phyloP scores from a whole-genome alignment of 768 basidiomycete species.

The Amylocystis lapponica region DNA sequence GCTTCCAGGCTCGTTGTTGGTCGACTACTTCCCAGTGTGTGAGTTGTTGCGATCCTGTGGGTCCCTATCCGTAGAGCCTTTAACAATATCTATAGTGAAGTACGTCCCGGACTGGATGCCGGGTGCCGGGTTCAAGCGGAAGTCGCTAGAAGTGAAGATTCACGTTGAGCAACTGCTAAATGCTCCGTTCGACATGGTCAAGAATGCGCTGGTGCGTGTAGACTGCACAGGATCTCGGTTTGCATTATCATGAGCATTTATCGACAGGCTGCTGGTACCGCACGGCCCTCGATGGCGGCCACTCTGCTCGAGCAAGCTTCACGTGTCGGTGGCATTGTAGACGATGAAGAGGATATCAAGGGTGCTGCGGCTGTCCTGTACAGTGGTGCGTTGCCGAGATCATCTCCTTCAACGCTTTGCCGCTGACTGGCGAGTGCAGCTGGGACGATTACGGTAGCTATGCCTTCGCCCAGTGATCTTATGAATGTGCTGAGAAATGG shows the following conservation, averaged over 20 bases:
- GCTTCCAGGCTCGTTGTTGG: slow-evolving; percentile 25
- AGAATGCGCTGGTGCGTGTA: slow-evolving; percentile 11
- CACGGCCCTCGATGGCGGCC: background rate
- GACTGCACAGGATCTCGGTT: background rate
- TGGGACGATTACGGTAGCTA: slow-evolving; percentile 11
- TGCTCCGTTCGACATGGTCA: slow-evolving; percentile 17
- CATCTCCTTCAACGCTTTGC: background rate
- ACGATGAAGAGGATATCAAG: slow-evolving; percentile 5
- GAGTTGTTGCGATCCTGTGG: slow-evolving; percentile 3
- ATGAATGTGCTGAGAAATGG: background rate
- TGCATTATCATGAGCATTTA: background rate
- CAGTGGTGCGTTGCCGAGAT: slow-evolving; percentile 13
- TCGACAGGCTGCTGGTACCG: background rate
- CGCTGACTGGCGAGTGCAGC: slow-evolving; percentile 2
- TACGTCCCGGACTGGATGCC: slow-evolving; percentile 59
- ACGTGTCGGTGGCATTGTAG: background rate
- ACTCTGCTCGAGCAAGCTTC: background rate
- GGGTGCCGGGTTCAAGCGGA: slow-evolving; percentile 44
- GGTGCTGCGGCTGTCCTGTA: slow-evolving; percentile 17
- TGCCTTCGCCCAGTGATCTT: background rate
- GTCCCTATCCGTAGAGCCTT: background rate
- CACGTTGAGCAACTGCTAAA: slow-evolving; percentile 10
- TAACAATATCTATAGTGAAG: slow-evolving; percentile 28
- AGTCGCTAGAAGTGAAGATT: background rate
- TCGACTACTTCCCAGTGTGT: slow-evolving; percentile 29